Evolutionary conservation across 2,329 filamentous ascomycete genomes (phyloP), one percentile per base, ranked within the genome.

Genomic region (Ophiostoma tasmaniense): DNA sequence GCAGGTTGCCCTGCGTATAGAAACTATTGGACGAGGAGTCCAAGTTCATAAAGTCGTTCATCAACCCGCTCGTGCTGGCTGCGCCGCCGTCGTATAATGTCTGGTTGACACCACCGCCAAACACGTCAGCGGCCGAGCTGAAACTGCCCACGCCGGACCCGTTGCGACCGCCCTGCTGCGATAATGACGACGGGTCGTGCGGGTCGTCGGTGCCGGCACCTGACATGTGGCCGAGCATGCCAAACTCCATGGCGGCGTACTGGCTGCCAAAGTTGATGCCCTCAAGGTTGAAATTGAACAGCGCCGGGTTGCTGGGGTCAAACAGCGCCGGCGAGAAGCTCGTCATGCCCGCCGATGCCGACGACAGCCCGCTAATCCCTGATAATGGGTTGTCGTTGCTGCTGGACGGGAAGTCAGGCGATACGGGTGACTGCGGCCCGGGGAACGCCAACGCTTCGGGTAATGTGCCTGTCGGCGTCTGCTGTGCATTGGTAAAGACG

Each of bases 211-310:
- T 90, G 17, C 91, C 90, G 17, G 91, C 91, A n/a, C 91, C 92
- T 70, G 92, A 92, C 91, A 99, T 96, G 77, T 98, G 94, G 35
- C 92, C 93, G 0, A 99, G 86, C 86, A 98, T 97, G 68, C 93
- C 91, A 77, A 98, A 97, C 78, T 98, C 95, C 78, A 97, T 84
- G 22, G 93, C 94, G 71, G 93, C 94, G 76, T 98, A 99, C 73
- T 96, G 92, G 76, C 95, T 98, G 69, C 93, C 93, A 78, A 98
- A 99, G 77, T 95, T 95, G 77, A 97, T 85, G 70, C 92, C 93
- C 68, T 96, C 93, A 13, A 97, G 87, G 77, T 98, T 93, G 78
- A 98, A 97, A 77, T 97, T 97, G 84, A 96, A 97, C 68, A 97
- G 81, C 0, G 93, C 91, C 3, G 93, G 92, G 76, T 98, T 95